Base-by-base conservation (phyloP, 805 yeast species). In the Hyphopichia homilentoma region DNA sequence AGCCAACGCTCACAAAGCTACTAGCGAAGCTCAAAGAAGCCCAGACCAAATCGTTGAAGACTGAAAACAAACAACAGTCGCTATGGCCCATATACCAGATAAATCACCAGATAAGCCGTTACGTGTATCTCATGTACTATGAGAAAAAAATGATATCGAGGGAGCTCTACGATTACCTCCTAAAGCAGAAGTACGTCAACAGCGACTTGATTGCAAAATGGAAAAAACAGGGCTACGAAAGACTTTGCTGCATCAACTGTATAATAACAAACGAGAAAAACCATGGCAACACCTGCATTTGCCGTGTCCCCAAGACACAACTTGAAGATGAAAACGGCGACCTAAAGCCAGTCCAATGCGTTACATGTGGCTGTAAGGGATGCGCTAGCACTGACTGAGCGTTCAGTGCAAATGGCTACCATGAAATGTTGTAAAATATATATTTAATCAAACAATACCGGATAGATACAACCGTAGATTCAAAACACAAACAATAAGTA, bases 191-290 rank as follows among this genome's bases (percentile, higher is more conserved):
- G 37, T 75, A 76, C 40, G 84, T 75, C 2, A 90, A 88, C 50
- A 74, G 65, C 5, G 71, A 76, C 27, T 59, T 88, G 35, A 84
- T 88, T 19, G 90, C 95, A 15, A 88, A 65, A 41, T 82, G 89
- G 89, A 78, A 76, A 56, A 81, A 80, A 48, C 79, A 75, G 48
- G 96, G 96, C 7, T 88, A 88, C 54, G 96, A 88, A 50, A 74
- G 81, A 35, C 60, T 88, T 29, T 88, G 97, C 50, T 88, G 97
- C 52, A 55, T 88, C 38, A 70, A 73, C 41, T 88, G 97, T 52
- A 85, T 88, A 21, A 76, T 75, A 47, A 68, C 68, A 17, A 56
- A 56, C 23, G 87, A 82, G 40, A 78, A 70, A 27, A 75, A 75
- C 44, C 83, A 80, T 45, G 77, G 77, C 4, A 71, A 77, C 5